Conservation (phyloP, 2,329 filamentous ascomycete species). For the Cadophora sp. region DNA sequence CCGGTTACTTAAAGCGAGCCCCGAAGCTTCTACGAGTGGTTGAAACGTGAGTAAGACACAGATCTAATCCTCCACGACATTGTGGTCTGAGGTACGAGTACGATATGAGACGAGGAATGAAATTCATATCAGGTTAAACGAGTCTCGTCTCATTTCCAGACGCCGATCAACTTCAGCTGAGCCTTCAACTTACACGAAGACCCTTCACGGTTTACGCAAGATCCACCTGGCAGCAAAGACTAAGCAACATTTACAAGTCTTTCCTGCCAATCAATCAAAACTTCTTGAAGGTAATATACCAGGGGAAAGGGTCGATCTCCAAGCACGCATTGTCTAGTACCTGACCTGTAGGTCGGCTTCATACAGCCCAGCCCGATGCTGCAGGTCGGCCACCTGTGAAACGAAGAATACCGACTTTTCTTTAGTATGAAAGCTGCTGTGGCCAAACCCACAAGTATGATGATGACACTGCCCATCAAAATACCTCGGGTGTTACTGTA, state of each 20-base stretch:
- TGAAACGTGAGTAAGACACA: neutral
- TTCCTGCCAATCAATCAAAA: too few relatives aligned
- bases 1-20: neutral
- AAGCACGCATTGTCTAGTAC: neutral
- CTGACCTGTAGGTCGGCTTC: neutral
- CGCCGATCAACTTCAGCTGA: neutral
- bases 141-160: too few relatives aligned
- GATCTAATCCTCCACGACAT: neutral
- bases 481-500: neutral
- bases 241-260: too few relatives aligned
- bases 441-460: neutral
- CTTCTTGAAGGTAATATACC: neutral
- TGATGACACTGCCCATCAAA: neutral
- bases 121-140: neutral
- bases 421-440: neutral
- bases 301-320: neutral
- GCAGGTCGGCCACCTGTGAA: conserved; percentile 11
- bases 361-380: neutral
- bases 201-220: too few relatives aligned
- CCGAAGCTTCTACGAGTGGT: neutral
- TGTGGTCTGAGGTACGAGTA: neutral
- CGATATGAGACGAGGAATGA: neutral
- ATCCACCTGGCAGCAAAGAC: too few relatives aligned
- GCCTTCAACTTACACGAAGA: neutral
- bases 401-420: neutral